Base-by-base conservation (phyloP, 75 land plant genomes). In the Cryptomeria japonica region DNA sequence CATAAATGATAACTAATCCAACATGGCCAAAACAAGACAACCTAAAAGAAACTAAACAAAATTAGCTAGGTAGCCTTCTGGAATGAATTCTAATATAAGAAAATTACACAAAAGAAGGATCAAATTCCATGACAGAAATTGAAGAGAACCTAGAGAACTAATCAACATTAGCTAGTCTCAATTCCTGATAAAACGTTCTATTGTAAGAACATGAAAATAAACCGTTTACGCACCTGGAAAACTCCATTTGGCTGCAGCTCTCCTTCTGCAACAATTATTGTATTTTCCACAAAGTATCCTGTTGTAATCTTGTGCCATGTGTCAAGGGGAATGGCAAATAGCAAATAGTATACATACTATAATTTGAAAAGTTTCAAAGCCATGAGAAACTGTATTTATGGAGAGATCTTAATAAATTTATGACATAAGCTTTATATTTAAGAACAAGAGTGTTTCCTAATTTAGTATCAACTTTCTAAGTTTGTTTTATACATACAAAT, bases 241-340 rank as follows among this genome's bases (percentile, higher is more conserved):
- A 91, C 91, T 12, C 99, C 99, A 87, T 93, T 92, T 84, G 90
- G 25, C 44, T 94, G 97, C 89, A 95, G 88, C 93, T 95, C 97
- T 39, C 99, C 99, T 90, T 98, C 99, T 28, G 97, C 99, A 85
- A 98, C 93, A 83, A 98, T 93, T 80, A 98, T 91, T 10, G 97
- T 98, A 88, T 98, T 98, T 87, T 98, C 99, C 32, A 95, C 90
- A 84, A 98, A 95, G 75, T 97, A 95, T 0, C 99, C 99, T 77
- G 99, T 91, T 2, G 99, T 98, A 16, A 98, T 94, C 91, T 97
- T 98, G 95, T 97, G 90, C 44, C 56, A n/a, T 49, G 68, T 87
- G 90, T 95, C 73, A 97, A 94, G 86, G 92, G 92, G 80, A 87
- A 44, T 38, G 85, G 25, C 25, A 56, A 88, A 15, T 8, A 4